Conservation (phyloP, 257 asterid genomes). For the Solanum chiquidenum region DNA sequence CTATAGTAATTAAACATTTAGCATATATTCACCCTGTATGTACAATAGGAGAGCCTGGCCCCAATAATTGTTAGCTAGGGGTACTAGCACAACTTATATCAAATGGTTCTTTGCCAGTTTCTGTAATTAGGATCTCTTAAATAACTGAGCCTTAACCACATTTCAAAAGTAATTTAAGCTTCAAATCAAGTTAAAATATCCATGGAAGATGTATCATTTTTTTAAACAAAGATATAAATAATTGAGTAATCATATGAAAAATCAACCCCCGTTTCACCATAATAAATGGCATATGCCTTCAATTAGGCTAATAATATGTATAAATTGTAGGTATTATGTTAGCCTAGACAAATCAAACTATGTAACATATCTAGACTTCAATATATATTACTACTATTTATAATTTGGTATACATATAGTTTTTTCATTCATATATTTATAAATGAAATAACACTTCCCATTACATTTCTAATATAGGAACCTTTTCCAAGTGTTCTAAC, state of each 20-base stretch:
- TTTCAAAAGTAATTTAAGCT: neutral
- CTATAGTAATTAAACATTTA: too few relatives aligned
- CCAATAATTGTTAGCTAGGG: neutral
- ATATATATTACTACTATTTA: neutral
- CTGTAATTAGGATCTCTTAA: neutral
- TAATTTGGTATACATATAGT: neutral
- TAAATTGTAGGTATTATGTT: neutral
- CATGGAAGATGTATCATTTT: too few relatives aligned
- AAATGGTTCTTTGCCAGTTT: neutral
- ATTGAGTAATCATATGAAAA: too few relatives aligned
- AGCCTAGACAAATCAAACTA: neutral
- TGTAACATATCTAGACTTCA: neutral
- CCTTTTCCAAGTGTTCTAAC: neutral
- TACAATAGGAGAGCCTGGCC: neutral
- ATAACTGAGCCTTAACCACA: neutral
- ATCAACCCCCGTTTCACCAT: neutral
- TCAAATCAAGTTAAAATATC: neutral
- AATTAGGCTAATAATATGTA: neutral
- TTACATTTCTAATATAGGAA: neutral
- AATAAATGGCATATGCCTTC: neutral
- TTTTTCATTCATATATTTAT: neutral
- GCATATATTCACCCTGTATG: neutral
- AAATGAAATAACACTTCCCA: neutral
- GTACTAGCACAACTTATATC: neutral
- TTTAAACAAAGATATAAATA: too few relatives aligned